Percentiles rank a stretch among this genome's conserved stretches.
Conservation (phyloP, 2,329 filamentous ascomycete genomes). For the Ophiostoma himal-ulmi region DNA sequence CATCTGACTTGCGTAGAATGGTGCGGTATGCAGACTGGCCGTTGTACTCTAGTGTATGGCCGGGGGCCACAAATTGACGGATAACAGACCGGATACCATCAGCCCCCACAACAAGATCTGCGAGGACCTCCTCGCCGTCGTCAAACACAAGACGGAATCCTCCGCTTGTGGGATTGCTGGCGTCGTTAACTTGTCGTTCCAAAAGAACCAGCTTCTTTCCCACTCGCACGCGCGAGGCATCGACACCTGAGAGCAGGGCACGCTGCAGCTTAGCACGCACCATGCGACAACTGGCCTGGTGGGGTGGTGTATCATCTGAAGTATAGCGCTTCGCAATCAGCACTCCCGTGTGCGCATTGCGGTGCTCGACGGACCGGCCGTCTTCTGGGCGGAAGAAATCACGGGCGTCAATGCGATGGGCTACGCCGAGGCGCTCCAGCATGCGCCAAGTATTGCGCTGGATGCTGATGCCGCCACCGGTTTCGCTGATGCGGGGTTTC, state of each 20-base stretch:
- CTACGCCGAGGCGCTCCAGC: conserved; percentile 32
- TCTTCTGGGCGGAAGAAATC: conserved; percentile 32
- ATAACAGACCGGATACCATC: conserved; percentile 45
- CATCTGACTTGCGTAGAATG: conserved; percentile 30
- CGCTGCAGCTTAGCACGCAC: conserved; percentile 41
- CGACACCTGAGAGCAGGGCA: conserved; percentile 43
- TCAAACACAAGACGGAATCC: conserved; percentile 40
- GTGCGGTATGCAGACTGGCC: conserved; percentile 34
- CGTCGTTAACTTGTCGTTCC: conserved; percentile 19
- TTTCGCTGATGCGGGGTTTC: conserved; percentile 35
- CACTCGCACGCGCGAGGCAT: conserved; percentile 39
- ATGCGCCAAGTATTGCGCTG: conserved; percentile 36
- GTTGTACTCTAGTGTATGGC: conserved; percentile 42
- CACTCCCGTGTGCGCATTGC: conserved; percentile 33
- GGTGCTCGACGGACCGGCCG: conserved; percentile 29
- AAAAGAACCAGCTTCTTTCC: conserved; percentile 40
- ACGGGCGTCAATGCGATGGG: conserved; percentile 31
- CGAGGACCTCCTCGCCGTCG: conserved; percentile 37
- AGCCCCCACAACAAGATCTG: conserved; percentile 46
- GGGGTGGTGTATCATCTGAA: conserved; percentile 27
- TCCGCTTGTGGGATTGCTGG: conserved; percentile 28
- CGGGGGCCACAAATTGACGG: conserved; percentile 36
- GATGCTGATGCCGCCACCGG: conserved; percentile 36
- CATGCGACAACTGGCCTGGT: conserved; percentile 31
- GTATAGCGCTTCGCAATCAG: conserved; percentile 28